Evolutionary conservation across 108 stramenopile genomes (phyloP), one percentile per base, ranked within the genome.

Genomic region (Fragilariopsis cylindrus): DNA sequence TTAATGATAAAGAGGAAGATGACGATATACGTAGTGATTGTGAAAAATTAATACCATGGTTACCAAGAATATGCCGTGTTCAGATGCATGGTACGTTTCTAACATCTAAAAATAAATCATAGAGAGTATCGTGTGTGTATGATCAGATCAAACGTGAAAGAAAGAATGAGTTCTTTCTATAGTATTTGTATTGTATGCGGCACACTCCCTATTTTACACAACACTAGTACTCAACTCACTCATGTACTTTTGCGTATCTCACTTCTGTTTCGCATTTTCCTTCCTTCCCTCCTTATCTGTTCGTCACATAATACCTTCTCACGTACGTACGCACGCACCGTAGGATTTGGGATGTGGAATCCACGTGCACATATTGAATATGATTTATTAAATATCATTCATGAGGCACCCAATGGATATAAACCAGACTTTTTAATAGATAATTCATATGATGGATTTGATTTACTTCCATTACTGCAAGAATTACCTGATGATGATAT

Each of bases 401-500:
- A 83, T 47, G 69, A 81, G 12, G 76, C 81, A 63, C 39, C 76
- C 30, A 40, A 77, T 76, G 78, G 70, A 12, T 76, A 81, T 41
- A 62, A 75, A 49, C 80, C 86, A 57, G 30, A 62, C 40, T 70
- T 78, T 64, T 16, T 52, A 13, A 49, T 46, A 8, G 72, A 81
- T n/a, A 60, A 72, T 43, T n/a, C 81, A 39, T 90, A 86, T 56
- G 84, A 89, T 13, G 91, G 91, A 47, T 73, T 73, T 2, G 87
- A 86, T 65, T 57, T 73, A 3, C 85, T 72, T 8, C 82, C 84
- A 54, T 60, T 74, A 12, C 58, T 75, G n/a, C 67, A 67, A 3
- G 74, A 69, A 13, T 67, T 88, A 18, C 87, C 85, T 0, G 80
- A 76, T 45, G 83, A 80, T 12, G 88, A 85, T 52, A 68, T 89